phyloP scores from a whole-genome alignment of 495 filamentous ascomycete genomes.

The Trichoderma parareesei region DNA sequence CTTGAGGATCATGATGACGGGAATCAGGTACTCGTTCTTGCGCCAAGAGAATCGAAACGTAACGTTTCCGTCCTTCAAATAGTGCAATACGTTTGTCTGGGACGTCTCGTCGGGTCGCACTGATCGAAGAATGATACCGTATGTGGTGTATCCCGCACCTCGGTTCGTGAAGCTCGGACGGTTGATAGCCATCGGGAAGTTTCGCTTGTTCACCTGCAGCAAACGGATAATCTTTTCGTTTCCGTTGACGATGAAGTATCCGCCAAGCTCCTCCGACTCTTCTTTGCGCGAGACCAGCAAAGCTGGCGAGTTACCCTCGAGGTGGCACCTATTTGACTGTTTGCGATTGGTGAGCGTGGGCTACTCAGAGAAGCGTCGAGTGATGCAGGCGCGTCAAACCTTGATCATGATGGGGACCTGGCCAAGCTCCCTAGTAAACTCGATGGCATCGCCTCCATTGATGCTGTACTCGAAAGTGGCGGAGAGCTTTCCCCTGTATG shows the following conservation, averaged over 20 bases:
- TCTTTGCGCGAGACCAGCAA: constrained; percentile 79
- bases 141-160: constrained; percentile 78
- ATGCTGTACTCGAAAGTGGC: constrained; percentile 72
- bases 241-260: constrained; percentile 93
- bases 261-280: constrained; percentile 86
- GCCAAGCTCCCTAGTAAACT: constrained; percentile 74
- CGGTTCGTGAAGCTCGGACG: constrained; percentile 80
- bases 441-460: constrained; percentile 76
- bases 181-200: constrained; percentile 89
- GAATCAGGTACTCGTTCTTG: constrained; percentile 90
- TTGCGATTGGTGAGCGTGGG: constrained; percentile 13
- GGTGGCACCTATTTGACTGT: constrained; percentile 80
- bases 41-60: constrained; percentile 97
- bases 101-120: constrained; percentile 94
- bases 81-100: constrained; percentile 94
- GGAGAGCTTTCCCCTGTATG: constrained; percentile 80
- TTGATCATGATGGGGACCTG: constrained; percentile 88
- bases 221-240: constrained; percentile 94
- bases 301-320: constrained; percentile 73
- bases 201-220: constrained; percentile 78
- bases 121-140: constrained; percentile 81
- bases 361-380: constrained; percentile 1
- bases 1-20: constrained; percentile 93
- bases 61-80: constrained; percentile 88
- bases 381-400: constrained; percentile 32